These are phyloP conservation scores for Penicillium turbatum DNA, from an alignment of 495 filamentous ascomycete genomes.

Conservation along the genomic window DNA sequence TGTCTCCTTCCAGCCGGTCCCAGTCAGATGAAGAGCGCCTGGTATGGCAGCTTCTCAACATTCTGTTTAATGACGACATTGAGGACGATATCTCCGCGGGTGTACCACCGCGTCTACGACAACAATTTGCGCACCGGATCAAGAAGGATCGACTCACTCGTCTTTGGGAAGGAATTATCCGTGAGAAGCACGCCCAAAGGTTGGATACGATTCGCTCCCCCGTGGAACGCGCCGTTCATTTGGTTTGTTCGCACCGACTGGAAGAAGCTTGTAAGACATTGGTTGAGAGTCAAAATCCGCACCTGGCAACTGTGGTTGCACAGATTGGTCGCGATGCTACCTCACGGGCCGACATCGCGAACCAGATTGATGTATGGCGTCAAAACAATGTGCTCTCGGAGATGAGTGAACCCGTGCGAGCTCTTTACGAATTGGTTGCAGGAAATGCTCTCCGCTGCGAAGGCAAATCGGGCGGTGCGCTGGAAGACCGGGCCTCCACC, in stretches of 20 bases:
- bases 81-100: constrained; percentile 44
- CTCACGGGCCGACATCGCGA: constrained; percentile 62
- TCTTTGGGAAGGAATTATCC: constrained; percentile 47
- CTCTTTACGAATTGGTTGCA: constrained; percentile 82
- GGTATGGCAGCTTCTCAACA: constrained; percentile 60
- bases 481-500: constrained; percentile 70
- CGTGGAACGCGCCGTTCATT: constrained; percentile 81
- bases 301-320: constrained; percentile 76
- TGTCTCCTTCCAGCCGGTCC: constrained; percentile 24
- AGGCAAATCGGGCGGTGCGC: constrained; percentile 56
- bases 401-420: constrained; percentile 77
- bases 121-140: constrained; percentile 45
- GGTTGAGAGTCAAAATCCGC: constrained; percentile 65
- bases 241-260: constrained; percentile 71
- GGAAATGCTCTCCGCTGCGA: constrained; percentile 79
- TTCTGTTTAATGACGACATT: constrained; percentile 73
- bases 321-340: constrained; percentile 67
- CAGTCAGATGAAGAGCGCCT: constrained; percentile 35
- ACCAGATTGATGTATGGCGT: constrained; percentile 81
- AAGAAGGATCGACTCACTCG: constrained; percentile 50
- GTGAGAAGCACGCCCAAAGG: constrained; percentile 42
- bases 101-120: constrained; percentile 37
- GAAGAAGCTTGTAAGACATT: constrained; percentile 76
- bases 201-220: constrained; percentile 49
- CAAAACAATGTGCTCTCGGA: constrained; percentile 76